phyloP scores from a whole-genome alignment of 495 filamentous ascomycete species.

The Aspergillus ellipticus region DNA sequence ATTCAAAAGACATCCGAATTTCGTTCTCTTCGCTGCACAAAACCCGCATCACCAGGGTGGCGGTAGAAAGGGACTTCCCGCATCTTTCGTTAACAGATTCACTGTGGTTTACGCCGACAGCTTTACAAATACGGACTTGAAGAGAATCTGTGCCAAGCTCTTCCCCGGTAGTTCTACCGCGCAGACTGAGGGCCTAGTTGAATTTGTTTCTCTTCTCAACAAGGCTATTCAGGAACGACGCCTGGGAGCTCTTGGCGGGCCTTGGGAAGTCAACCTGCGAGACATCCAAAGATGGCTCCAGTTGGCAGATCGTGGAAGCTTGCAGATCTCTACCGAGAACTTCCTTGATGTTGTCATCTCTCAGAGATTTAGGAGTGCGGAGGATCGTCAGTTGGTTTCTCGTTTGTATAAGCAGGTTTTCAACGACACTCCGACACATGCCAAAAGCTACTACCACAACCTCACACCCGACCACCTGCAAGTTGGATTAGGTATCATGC shows the following conservation, averaged over 20 bases:
- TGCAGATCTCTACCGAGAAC: slow-evolving; percentile 55
- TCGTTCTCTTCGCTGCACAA: slow-evolving; percentile 91
- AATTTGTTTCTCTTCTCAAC: slow-evolving; percentile 77
- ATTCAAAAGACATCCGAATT: slow-evolving; percentile 84
- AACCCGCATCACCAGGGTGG: slow-evolving; percentile 98
- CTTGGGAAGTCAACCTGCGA: slow-evolving; percentile 97
- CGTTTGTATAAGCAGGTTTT: slow-evolving; percentile 60
- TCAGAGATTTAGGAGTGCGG: slow-evolving; percentile 76
- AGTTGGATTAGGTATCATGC: slow-evolving; percentile 71
- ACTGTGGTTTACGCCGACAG: slow-evolving; percentile 94
- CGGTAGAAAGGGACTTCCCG: slow-evolving; percentile 90
- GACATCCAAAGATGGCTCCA: slow-evolving; percentile 89
- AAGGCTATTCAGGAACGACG: slow-evolving; percentile 59
- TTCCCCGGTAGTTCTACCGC: slow-evolving; percentile 59
- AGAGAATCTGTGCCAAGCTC: slow-evolving; percentile 71
- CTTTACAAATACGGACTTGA: slow-evolving; percentile 75
- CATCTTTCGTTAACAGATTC: slow-evolving; percentile 96
- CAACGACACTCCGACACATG: slow-evolving; percentile 26
- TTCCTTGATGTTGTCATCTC: slow-evolving; percentile 79
- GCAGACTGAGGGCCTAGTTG: slow-evolving; percentile 61
- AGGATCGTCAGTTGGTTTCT: slow-evolving; percentile 61
- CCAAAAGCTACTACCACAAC: slow-evolving; percentile 56
- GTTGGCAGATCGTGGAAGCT: slow-evolving; percentile 52
- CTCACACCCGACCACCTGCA: slow-evolving; percentile 68
- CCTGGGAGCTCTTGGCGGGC: slow-evolving; percentile 77